These are phyloP conservation scores for Colletotrichum acutatum DNA, from an alignment of 2,329 filamentous ascomycete genomes.

Conservation along the genomic window DNA sequence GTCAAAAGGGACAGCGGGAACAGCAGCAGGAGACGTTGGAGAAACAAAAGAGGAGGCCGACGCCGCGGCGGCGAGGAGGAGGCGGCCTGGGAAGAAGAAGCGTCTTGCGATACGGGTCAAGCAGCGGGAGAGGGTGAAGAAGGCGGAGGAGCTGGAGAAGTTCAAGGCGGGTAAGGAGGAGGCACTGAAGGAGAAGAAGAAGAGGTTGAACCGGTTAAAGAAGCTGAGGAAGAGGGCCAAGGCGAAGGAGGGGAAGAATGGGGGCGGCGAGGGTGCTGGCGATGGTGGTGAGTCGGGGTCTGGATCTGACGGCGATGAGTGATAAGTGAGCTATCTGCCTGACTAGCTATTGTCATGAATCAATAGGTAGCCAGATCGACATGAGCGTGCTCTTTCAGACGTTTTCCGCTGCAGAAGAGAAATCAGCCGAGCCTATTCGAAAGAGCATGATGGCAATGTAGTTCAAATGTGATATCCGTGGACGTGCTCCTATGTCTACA, in stretches of 20 bases:
- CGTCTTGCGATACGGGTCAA: slow-evolving; percentile 63
- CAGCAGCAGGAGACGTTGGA: too few relatives aligned
- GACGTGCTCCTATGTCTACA: background rate
- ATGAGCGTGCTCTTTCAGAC: background rate
- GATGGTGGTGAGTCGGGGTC: slow-evolving; percentile 7
- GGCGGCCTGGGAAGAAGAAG: slow-evolving; percentile 67
- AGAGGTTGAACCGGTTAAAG: slow-evolving; percentile 68
- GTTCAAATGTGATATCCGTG: background rate
- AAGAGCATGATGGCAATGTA: background rate
- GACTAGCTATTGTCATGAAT: background rate
- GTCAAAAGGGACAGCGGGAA: background rate
- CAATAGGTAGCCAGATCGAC: background rate
- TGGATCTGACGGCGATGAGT: slow-evolving; percentile 25
- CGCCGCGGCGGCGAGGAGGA: slow-evolving; percentile 48
- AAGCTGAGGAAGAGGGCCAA: slow-evolving; percentile 69
- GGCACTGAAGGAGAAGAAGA: slow-evolving; percentile 69
- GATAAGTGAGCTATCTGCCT: slow-evolving; percentile 2
- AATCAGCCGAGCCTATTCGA: background rate
- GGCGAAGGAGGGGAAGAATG: slow-evolving; percentile 64
- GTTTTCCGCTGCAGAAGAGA: background rate
- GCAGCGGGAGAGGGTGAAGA: slow-evolving; percentile 54
- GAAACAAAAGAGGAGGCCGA: slow-evolving; percentile 33
- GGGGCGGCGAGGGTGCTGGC: background rate
- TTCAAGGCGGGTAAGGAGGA: slow-evolving; percentile 63
- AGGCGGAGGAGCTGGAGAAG: slow-evolving; percentile 50